Evolutionary conservation across 441 rosid genomes (phyloP).

Genomic region (Aquilaria agallochum): DNA sequence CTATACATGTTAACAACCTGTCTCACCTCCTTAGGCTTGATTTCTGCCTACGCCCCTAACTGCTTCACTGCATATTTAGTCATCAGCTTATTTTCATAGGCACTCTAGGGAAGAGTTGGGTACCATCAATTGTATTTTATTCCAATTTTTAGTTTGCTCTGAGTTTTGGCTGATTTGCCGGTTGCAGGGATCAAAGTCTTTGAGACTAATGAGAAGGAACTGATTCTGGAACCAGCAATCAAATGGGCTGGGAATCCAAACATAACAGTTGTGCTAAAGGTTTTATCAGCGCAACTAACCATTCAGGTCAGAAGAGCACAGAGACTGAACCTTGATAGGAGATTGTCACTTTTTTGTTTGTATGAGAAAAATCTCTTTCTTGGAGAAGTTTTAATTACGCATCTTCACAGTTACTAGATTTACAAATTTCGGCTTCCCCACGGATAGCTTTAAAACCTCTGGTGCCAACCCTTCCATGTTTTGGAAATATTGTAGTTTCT

Average conservation of each 20-base stretch:
- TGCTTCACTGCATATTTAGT: too few species aligned
- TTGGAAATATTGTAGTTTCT: slow-evolving; percentile 59
- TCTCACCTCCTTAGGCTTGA: too few species aligned
- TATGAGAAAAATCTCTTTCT: slow-evolving; percentile 8
- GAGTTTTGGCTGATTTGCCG: slow-evolving; percentile 9
- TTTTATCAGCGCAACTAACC: slow-evolving; percentile 44
- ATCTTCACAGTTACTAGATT: slow-evolving; percentile 66
- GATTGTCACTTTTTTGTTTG: slow-evolving; percentile 12
- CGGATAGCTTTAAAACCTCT: slow-evolving; percentile 80
- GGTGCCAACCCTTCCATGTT: slow-evolving; percentile 90
- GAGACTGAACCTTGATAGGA: slow-evolving; percentile 9
- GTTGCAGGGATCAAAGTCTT: slow-evolving; percentile 72
- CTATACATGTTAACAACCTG: too few species aligned
- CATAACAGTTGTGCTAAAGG: slow-evolving; percentile 57
- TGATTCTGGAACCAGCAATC: slow-evolving; percentile 76
- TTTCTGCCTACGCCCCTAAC: too few species aligned
- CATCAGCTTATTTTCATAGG: too few species aligned
- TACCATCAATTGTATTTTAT: too few species aligned
- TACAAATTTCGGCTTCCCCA: slow-evolving; percentile 60
- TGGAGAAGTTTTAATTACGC: slow-evolving; percentile 26
- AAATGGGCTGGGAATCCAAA: slow-evolving; percentile 95
- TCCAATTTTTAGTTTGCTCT: background rate
- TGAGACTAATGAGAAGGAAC: slow-evolving; percentile 75
- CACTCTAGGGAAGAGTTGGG: too few species aligned
- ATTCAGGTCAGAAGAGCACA: slow-evolving; percentile 64